These are phyloP conservation scores for Ceratocystis diversiconidia DNA, from an alignment of 2,329 filamentous ascomycete genomes.

Conservation along the genomic window DNA sequence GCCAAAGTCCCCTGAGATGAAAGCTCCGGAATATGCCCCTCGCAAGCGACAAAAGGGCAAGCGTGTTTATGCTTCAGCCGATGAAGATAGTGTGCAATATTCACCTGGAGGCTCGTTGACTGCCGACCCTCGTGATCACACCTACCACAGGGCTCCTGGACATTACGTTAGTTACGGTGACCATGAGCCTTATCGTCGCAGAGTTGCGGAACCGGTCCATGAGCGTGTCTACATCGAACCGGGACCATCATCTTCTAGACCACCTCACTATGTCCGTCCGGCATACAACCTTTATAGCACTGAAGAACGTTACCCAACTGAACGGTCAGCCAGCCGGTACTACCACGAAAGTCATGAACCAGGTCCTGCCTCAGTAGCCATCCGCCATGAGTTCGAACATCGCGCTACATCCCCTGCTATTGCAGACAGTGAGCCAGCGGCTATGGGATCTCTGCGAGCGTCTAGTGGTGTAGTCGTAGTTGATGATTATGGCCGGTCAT, in stretches of 20 bases:
- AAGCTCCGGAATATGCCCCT: conserved; percentile 38
- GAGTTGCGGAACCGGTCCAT: conserved; percentile 9
- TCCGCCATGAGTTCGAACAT: background rate
- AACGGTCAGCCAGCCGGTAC: conserved; percentile 7
- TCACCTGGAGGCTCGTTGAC: conserved; percentile 8
- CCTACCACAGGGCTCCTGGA: conserved; percentile 1
- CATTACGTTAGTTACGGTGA: conserved; percentile 4
- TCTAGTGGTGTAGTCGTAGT: conserved; percentile 56
- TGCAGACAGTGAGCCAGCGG: conserved; percentile 24
- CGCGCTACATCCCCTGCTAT: conserved; percentile 2
- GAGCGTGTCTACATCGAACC: conserved; percentile 11
- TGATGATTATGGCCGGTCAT: conserved; percentile 73
- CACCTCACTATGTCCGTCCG: conserved; percentile 12
- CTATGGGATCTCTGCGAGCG: conserved; percentile 38
- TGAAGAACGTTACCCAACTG: conserved; percentile 2
- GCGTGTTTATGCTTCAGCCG: conserved; percentile 23
- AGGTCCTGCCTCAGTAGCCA: background rate
- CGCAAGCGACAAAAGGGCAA: conserved; percentile 37
- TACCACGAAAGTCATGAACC: background rate
- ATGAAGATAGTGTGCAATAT: conserved; percentile 20
- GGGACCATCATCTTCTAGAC: background rate
- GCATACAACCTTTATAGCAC: conserved; percentile 8
- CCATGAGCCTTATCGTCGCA: conserved; percentile 21
- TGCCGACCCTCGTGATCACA: conserved; percentile 3
- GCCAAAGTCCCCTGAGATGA: conserved; percentile 47